Conservation (phyloP, 768 basidiomycete genomes). For the Antrodiella citrinella region DNA sequence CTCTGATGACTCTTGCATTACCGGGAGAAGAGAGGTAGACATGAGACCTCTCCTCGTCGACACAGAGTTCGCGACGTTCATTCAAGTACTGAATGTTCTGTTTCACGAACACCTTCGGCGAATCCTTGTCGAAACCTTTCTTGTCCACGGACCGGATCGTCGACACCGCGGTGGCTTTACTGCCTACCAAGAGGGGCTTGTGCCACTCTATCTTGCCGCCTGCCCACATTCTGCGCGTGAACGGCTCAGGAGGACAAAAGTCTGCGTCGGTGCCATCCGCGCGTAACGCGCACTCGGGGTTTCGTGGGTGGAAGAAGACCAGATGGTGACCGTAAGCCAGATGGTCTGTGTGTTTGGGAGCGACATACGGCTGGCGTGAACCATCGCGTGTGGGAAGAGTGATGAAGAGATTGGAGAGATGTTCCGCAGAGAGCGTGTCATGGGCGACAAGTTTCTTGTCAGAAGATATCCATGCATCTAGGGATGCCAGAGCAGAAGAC, state of each 20-base stretch:
- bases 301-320: constrained; percentile 64
- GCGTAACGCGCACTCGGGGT: constrained; percentile 47
- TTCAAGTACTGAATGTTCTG: constrained; percentile 48
- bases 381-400: constrained; percentile 72
- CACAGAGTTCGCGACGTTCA: constrained; percentile 38
- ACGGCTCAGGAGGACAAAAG: constrained; percentile 66
- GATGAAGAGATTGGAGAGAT: constrained; percentile 54
- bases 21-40: constrained; percentile 45
- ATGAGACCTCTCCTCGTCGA: constrained; percentile 60
- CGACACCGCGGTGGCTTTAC: constrained; percentile 38
- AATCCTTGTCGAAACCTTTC: constrained; percentile 56
- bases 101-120: constrained; percentile 71
- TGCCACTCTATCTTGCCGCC: constrained; percentile 64
- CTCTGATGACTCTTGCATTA: constrained; percentile 26
- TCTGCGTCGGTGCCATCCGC: constrained; percentile 68
- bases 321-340: constrained; percentile 63
- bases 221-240: constrained; percentile 78
- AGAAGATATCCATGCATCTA: constrained; percentile 47
- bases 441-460: constrained; percentile 37
- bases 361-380: constrained; percentile 28
- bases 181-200: constrained; percentile 45
- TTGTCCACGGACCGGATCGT: constrained; percentile 44
- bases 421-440: constrained; percentile 48
- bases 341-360: constrained; percentile 32
- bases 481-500: constrained; percentile 13